These are phyloP conservation scores for Russula brevipes DNA, from an alignment of 768 basidiomycete species.

Conservation along the genomic window DNA sequence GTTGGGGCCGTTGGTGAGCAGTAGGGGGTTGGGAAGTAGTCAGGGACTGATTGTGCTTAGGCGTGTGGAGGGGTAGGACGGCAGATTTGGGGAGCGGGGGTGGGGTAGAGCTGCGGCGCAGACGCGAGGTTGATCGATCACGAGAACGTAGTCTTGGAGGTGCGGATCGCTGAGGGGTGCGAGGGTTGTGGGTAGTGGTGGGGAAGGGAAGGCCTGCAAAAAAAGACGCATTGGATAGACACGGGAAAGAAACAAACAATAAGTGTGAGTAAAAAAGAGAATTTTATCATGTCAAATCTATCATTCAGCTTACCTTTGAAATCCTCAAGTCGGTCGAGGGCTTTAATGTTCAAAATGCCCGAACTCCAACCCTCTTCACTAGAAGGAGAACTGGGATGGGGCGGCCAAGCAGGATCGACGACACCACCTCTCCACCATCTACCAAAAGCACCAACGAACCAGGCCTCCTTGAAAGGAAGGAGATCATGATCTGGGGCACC, in stretches of 20 bases:
- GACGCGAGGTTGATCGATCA: conserved; percentile 26
- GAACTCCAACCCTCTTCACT: conserved; percentile 70
- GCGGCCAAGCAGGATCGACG: conserved; percentile 76
- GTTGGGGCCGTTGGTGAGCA: conserved; percentile 20
- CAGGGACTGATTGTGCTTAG: conserved; percentile 35
- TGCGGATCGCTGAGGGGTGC: conserved; percentile 36
- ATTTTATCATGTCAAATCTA: not conserved
- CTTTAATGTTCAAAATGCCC: conserved; percentile 71
- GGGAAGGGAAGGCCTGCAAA: conserved; percentile 25
- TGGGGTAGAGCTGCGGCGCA: conserved; percentile 60
- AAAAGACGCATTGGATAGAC: not conserved
- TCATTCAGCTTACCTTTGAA: conserved; percentile 51
- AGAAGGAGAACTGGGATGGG: conserved; percentile 49
- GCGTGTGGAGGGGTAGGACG: conserved; percentile 69
- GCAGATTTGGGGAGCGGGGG: conserved; percentile 82
- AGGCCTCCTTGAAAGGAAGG: conserved; percentile 64
- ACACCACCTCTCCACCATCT: conserved; percentile 85
- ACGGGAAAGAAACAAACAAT: too few relatives aligned
- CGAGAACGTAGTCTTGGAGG: conserved; percentile 50
- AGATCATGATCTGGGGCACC: conserved; percentile 36
- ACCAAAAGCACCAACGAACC: conserved; percentile 90
- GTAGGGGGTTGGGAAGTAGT: conserved; percentile 21
- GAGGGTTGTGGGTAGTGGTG: conserved; percentile 20
- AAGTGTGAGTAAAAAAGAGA: conserved; percentile 28
- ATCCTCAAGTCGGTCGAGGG: conserved; percentile 62